Conservation (phyloP, 495 filamentous ascomycete species). For the Aspergillus nidulans region DNA sequence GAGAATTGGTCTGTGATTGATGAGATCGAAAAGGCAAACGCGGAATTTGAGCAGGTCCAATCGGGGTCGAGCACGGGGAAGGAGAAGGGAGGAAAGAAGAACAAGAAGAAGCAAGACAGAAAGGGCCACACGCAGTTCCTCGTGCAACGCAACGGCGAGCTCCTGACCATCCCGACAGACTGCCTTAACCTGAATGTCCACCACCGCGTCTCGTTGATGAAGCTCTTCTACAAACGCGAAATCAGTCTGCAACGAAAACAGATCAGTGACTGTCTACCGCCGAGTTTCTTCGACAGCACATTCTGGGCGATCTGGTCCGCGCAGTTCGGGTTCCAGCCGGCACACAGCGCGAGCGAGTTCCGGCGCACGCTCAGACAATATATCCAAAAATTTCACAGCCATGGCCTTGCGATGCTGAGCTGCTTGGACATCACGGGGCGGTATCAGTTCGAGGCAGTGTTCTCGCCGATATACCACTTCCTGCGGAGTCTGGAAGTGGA, state of each 20-base stretch:
- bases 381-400: not conserved
- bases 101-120: too few relatives aligned
- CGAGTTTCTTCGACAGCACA: not conserved
- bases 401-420: not conserved
- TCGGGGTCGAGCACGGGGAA: not conserved
- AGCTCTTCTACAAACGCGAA: not conserved
- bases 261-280: not conserved
- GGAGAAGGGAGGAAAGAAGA: too few relatives aligned
- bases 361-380: slow-evolving; percentile 1
- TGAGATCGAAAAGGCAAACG: not conserved
- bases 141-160: too few relatives aligned
- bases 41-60: not conserved
- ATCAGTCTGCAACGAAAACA: not conserved
- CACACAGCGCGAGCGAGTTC: not conserved
- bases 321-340: slow-evolving; percentile 6
- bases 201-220: not conserved
- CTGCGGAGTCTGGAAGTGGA: slow-evolving; percentile 1
- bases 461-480: not conserved
- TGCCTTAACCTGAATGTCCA: too few relatives aligned
- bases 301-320: slow-evolving; percentile 4
- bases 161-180: too few relatives aligned
- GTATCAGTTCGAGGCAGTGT: not conserved
- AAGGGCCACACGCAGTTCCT: too few relatives aligned
- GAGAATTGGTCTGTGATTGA: not conserved
- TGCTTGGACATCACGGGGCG: slow-evolving; percentile 1